A percentile compares a stretch with the other conserved stretches of the same genome.
Evolutionary conservation across 2,329 filamentous ascomycete species (phyloP).

Genomic region (Botrytis cinerea): DNA sequence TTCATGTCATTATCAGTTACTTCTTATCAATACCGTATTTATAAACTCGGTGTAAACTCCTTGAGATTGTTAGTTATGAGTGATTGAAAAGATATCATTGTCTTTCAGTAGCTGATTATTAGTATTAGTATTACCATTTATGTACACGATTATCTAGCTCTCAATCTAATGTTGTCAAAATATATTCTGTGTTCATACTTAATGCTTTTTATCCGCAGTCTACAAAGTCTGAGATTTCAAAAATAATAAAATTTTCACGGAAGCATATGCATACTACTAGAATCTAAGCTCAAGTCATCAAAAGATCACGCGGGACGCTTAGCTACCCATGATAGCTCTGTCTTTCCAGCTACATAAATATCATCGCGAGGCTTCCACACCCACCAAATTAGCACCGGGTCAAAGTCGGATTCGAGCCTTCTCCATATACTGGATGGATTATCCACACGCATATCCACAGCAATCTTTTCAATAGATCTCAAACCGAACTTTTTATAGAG

Average conservation of each 20-base stretch:
- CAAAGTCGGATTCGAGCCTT: background rate
- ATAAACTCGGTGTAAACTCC: too few relatives aligned
- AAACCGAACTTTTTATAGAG: constrained; percentile 18
- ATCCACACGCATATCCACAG: background rate
- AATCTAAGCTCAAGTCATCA: background rate
- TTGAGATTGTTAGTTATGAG: too few relatives aligned
- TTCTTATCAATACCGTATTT: too few relatives aligned
- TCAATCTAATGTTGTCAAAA: too few relatives aligned
- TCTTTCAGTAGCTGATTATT: too few relatives aligned
- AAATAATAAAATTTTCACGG: background rate
- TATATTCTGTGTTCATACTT: background rate
- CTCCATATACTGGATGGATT: constrained; percentile 1
- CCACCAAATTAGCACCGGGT: background rate
- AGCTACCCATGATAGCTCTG: background rate
- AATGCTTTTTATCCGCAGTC: background rate
- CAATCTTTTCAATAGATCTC: background rate
- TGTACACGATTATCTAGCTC: too few relatives aligned
- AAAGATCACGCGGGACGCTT: background rate
- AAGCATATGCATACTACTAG: background rate
- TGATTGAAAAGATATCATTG: too few relatives aligned
- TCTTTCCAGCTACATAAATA: background rate
- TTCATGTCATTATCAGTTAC: too few relatives aligned
- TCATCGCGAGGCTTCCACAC: constrained; percentile 9
- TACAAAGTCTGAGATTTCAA: background rate
- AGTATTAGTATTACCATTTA: too few relatives aligned